A percentile compares a stretch with the other conserved stretches of the same genome.
phyloP scores from a whole-genome alignment of 2,329 filamentous ascomycete species.

The Ambrosiella cleistominuta region DNA sequence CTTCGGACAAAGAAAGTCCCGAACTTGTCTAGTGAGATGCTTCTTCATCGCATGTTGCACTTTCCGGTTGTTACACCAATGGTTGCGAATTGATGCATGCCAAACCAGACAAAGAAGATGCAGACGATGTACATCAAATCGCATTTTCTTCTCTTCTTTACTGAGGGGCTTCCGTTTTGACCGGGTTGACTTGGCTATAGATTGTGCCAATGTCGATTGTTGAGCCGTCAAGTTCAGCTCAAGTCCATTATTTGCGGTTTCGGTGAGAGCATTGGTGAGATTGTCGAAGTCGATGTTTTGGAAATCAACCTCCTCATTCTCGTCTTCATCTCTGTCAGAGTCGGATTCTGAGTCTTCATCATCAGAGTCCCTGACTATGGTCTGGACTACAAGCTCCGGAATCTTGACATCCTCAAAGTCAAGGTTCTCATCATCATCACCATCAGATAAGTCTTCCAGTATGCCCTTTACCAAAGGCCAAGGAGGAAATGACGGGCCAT shows the following conservation, averaged over 20 bases:
- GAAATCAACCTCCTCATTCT: conserved; percentile 27
- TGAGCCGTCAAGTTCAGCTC: conserved; percentile 29
- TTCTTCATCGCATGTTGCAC: conserved; percentile 49
- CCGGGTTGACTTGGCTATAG: not conserved
- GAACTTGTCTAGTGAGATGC: conserved; percentile 47
- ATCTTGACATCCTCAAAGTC: conserved; percentile 34
- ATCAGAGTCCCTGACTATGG: conserved; percentile 31
- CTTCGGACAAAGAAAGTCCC: conserved; percentile 51
- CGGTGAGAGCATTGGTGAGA: conserved; percentile 13
- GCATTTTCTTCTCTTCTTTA: conserved; percentile 34
- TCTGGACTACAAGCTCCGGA: conserved; percentile 32
- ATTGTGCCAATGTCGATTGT: not conserved
- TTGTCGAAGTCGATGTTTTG: conserved; percentile 31
- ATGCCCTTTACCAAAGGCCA: not conserved
- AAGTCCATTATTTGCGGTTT: conserved; percentile 21
- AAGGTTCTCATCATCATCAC: conserved; percentile 23
- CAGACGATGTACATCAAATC: conserved; percentile 67
- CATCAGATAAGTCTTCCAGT: not conserved
- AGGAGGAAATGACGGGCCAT: not conserved
- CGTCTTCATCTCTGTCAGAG: conserved; percentile 17
- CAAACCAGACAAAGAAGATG: conserved; percentile 71
- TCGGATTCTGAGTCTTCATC: conserved; percentile 24
- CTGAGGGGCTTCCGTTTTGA: conserved; percentile 31
- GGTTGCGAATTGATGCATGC: conserved; percentile 61
- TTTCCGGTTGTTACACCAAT: conserved; percentile 67